Evolutionary conservation across 768 basidiomycete genomes (phyloP), one percentile per base, ranked within the genome.

Genomic region (Kwoniella europaea): DNA sequence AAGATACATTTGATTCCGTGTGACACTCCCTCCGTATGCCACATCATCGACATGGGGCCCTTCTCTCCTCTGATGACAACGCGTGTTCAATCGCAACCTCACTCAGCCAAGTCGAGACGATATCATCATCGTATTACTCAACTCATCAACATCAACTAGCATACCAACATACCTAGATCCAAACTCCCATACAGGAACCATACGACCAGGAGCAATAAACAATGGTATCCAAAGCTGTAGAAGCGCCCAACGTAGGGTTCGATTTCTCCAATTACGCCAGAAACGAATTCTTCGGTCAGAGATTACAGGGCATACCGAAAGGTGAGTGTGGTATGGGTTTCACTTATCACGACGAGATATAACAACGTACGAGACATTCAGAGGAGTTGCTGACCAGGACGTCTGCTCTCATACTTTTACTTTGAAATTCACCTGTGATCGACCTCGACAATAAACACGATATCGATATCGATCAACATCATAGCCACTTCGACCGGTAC

Each of bases 401-500:
- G 50, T 24, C 10, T 52, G 29, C 22, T 54, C 46, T 15, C 60
- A 35, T 3, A 56, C 71, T 71, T 65, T 29, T 20, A 55, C 18
- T 60, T 52, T 50, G 22, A 24, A 20, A 55, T 35, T 43, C 63
- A 50, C n/a, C 27, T n/a, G 44, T 20, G 35, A 57, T 35, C 42
- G 16, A 46, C 20, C 56, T 57, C 4, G 7, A 0, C 6, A 7
- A 16, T 65, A 4, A 10, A 13, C 4, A 52, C 22, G 10, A 41
- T 53, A 22, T 55, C 22, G 10, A 41, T 53, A 22, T 55, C 13
- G 43, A 24, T 24, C 35, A 54, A 63, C 59, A 24, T 80, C 16
- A 77, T 76, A 79, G 85, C 85, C 13, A 85, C 85, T 13, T 85
- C 85, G 20, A 86, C 86, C 41, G 95, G 94, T 76, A 99, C 96